Evolutionary conservation across 2,329 filamentous ascomycete species (phyloP).

Genomic region (Colletotrichum sp.): DNA sequence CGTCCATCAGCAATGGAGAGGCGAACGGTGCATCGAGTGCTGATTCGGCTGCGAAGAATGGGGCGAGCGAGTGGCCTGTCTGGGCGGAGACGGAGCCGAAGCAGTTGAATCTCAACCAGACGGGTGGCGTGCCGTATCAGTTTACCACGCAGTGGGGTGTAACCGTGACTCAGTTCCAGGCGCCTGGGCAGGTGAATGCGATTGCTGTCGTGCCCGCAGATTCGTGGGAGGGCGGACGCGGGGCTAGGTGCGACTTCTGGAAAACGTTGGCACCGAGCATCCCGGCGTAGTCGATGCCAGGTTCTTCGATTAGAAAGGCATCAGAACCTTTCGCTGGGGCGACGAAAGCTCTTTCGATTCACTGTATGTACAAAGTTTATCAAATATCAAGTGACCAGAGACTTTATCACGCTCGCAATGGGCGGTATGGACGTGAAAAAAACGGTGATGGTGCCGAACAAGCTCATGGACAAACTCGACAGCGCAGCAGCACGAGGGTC

Average conservation of each 20-base stretch:
- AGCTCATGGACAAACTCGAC: conserved; percentile 63
- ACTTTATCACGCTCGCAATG: conserved; percentile 50
- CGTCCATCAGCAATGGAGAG: conserved; percentile 37
- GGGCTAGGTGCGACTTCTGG: conserved; percentile 51
- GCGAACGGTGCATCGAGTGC: conserved; percentile 29
- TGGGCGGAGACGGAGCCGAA: conserved; percentile 33
- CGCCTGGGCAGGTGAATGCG: conserved; percentile 33
- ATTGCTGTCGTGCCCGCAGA: conserved; percentile 46
- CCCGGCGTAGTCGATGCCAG: neutral
- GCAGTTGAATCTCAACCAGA: conserved; percentile 52
- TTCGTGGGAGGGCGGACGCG: conserved; percentile 52
- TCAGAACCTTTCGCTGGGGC: too few species aligned
- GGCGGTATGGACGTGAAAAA: conserved; percentile 62
- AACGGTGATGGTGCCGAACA: conserved; percentile 64
- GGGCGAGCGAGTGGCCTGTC: conserved; percentile 33
- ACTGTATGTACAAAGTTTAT: fast-evolving
- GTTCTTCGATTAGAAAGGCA: too few species aligned
- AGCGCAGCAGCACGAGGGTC: conserved; percentile 64
- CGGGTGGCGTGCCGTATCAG: conserved; percentile 37
- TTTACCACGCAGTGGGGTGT: conserved; percentile 15
- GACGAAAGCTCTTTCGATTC: neutral
- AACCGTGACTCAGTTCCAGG: conserved; percentile 29
- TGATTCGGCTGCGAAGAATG: conserved; percentile 16
- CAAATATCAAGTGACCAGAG: conserved; percentile 37
- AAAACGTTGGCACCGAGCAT: conserved; percentile 3